Evolutionary conservation across 73 alveolate species (phyloP).

Genomic region (Stentor coeruleus): DNA sequence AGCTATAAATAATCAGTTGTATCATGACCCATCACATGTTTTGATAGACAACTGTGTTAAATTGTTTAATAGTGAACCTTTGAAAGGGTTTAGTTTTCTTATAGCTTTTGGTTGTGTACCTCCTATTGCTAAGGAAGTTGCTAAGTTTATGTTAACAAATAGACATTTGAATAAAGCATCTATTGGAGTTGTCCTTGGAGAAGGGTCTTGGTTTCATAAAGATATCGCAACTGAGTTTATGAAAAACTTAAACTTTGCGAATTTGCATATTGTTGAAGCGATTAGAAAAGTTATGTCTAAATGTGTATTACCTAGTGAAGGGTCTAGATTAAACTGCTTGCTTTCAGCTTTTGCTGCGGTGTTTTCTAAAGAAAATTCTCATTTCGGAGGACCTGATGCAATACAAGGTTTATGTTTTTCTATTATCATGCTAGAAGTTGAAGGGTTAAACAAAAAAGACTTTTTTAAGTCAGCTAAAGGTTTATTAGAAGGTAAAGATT

Average conservation of each 20-base stretch:
- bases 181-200: conserved; percentile 9
- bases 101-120: not conserved
- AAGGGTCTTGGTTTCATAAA: not conserved
- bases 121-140: not conserved
- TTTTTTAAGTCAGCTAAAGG: not conserved
- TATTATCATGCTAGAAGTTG: not conserved
- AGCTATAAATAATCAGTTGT: not conserved
- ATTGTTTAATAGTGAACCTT: conserved; percentile 26
- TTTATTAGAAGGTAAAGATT: conserved; percentile 1
- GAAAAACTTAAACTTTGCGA: not conserved
- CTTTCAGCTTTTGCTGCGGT: not conserved
- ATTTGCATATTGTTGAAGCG: conserved; percentile 2
- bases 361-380: conserved; percentile 6
- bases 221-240: conserved; percentile 11
- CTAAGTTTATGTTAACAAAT: not conserved
- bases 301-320: conserved; percentile 1
- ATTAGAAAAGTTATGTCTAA: not conserved
- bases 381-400: conserved; percentile 21
- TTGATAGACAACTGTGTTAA: not conserved
- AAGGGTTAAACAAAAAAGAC: not conserved
- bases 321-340: not conserved
- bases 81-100: conserved; percentile 18
- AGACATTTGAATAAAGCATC: not conserved
- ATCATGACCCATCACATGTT: not conserved
- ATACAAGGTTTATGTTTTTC: conserved; percentile 15